Evolutionary conservation across 805 yeast genomes (phyloP), one percentile per base, ranked within the genome.

Genomic region (Candida wancherniae): DNA sequence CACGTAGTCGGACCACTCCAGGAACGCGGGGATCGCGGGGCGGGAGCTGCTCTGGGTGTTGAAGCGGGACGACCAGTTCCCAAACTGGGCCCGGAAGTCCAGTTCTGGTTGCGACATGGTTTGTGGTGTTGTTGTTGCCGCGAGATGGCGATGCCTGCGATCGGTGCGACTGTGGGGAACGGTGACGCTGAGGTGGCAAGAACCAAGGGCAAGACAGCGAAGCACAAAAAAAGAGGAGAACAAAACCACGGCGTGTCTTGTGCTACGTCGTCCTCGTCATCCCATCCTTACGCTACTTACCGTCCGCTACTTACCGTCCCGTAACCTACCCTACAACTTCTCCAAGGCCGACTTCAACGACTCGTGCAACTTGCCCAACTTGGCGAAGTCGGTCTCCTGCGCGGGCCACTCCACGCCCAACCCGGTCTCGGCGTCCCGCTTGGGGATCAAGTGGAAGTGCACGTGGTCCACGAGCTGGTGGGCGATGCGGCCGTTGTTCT

Each of bases 391-490:
- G 19, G 90, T 83, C 34, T 69, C 75, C 47, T 78, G 74, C 12
- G 87, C 80, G n/a, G 97, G 97, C 97, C 98, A 92, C 16, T 92
- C 95, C 19, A 90, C 86, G 20, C 70, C 71, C 42, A 90, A 70
- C 1, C 98, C 98, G 12, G 88, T 67, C 23, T 71, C 70, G 2
- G 58, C 64, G 48, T 78, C 80, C 37, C 71, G 72, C 72, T 90
- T 90, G 29, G 98, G 98, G 54, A 90, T 90, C 57, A 90, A 75
- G 58, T 90, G 98, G 73, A 92, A 84, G 58, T 90, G 98, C 36
- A 92, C 97, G 56, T 90, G 98, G 46, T 84, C 92, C 35, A 92
- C 97, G 34, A 73, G 81, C 65, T 90, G 98, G 55, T 92, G 97
- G 9, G 97, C 98, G 51, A 88, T 79, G 54, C 84, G 65, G 29